These are phyloP conservation scores for maize (Zea mays) DNA, from an alignment of 176 grass and related monocot species.

Conservation along the genomic window DNA sequence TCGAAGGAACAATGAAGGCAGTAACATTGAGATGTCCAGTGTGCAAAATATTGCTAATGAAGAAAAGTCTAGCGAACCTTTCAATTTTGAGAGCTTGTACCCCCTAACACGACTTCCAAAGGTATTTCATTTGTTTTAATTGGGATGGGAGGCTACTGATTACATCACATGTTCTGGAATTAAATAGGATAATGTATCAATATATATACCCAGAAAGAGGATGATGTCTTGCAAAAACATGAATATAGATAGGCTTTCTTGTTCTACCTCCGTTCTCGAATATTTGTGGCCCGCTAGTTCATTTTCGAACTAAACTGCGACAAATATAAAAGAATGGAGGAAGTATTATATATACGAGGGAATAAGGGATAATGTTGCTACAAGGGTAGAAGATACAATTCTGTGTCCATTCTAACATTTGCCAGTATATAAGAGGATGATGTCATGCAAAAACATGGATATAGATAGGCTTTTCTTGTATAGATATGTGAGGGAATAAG, in stretches of 20 bases:
- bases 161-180: not conserved
- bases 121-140: constrained; percentile 46
- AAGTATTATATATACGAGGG: not conserved
- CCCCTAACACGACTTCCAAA: constrained; percentile 77
- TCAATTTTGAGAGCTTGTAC: constrained; percentile 68
- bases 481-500: not conserved
- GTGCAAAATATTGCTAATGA: constrained; percentile 43
- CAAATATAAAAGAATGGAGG: no score
- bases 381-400: not conserved
- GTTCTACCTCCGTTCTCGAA: not conserved
- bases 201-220: not conserved
- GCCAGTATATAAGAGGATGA: not conserved
- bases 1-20: constrained; percentile 22
- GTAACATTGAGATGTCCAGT: constrained; percentile 31
- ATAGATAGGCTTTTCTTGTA: constrained; percentile 7
- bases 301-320: no score
- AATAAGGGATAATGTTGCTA: not conserved
- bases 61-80: constrained; percentile 44
- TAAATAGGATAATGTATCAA: not conserved
- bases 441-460: constrained; percentile 17
- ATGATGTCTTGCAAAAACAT: constrained; percentile 9
- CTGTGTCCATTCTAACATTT: not conserved
- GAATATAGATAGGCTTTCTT: constrained; percentile 1
- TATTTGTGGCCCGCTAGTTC: no score
- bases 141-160: not conserved